These are phyloP conservation scores for Talaromyces amestolkiae DNA, from an alignment of 2,329 filamentous ascomycete species.

Conservation along the genomic window DNA sequence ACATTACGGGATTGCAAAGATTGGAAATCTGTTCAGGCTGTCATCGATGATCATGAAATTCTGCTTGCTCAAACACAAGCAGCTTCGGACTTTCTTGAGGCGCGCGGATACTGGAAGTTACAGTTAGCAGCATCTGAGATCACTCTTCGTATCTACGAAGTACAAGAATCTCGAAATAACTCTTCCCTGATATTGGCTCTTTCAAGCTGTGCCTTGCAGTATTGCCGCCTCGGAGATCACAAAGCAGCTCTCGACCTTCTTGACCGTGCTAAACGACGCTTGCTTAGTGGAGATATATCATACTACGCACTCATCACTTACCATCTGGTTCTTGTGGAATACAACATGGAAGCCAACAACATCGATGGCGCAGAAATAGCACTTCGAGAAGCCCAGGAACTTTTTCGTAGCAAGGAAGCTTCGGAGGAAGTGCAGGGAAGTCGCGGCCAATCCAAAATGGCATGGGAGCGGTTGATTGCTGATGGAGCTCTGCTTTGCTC, in stretches of 20 bases:
- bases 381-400: constrained; percentile 28
- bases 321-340: constrained; percentile 72
- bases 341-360: constrained; percentile 66
- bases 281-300: constrained; percentile 41
- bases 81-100: constrained; percentile 56
- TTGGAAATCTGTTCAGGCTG: constrained; percentile 41
- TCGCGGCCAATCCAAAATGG: constrained; percentile 39
- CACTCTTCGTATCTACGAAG: constrained; percentile 48
- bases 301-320: constrained; percentile 54
- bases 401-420: constrained; percentile 34
- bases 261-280: constrained; percentile 55
- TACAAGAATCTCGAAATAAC: constrained; percentile 37
- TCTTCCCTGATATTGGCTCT: constrained; percentile 44
- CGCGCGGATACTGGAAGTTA: constrained; percentile 54
- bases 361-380: constrained; percentile 56
- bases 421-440: constrained; percentile 33
- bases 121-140: constrained; percentile 52
- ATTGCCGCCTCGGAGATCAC: constrained; percentile 60
- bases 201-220: constrained; percentile 53
- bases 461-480: constrained; percentile 55
- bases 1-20: constrained; percentile 47
- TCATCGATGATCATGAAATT: constrained; percentile 51
- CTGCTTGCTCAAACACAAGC: constrained; percentile 54
- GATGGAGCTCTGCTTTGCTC: constrained; percentile 65
- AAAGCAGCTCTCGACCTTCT: constrained; percentile 59